These are phyloP conservation scores for Cystofilobasidium bisporidii DNA, from an alignment of 768 basidiomycete genomes.

Conservation along the genomic window DNA sequence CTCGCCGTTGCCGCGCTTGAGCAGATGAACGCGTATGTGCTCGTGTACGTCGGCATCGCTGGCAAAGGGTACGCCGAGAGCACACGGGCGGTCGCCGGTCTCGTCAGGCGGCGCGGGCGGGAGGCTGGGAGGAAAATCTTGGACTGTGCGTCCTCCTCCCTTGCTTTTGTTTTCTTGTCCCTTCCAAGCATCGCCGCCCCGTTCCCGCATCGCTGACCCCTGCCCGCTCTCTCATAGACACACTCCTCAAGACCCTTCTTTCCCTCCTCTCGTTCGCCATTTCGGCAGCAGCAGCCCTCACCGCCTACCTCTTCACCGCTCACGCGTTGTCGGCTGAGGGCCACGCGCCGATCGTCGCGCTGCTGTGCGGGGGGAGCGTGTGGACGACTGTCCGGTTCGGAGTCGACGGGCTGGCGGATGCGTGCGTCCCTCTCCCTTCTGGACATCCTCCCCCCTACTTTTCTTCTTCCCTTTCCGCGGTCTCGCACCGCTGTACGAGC, in stretches of 20 bases:
- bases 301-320: constrained; percentile 81
- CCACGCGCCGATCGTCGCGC: constrained; percentile 61
- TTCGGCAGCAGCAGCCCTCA: constrained; percentile 68
- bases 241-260: constrained; percentile 58
- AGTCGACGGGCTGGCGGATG: constrained; percentile 68
- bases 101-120: constrained; percentile 39
- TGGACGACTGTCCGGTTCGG: constrained; percentile 75
- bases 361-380: constrained; percentile 68
- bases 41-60: constrained; percentile 65
- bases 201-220: not conserved
- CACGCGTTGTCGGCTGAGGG: constrained; percentile 59
- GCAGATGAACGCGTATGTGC: constrained; percentile 55
- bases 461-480: not conserved
- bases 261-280: constrained; percentile 60
- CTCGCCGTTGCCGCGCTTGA: constrained; percentile 42
- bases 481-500: not conserved
- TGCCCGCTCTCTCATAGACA: constrained; percentile 44
- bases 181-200: too few species aligned
- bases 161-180: not conserved
- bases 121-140: constrained; percentile 32
- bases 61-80: constrained; percentile 60
- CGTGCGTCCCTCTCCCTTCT: constrained; percentile 43
- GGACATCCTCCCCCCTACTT: not conserved
- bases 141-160: constrained; percentile 38
- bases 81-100: constrained; percentile 51